Evolutionary conservation across 495 filamentous ascomycete species (phyloP).

Genomic region (Evansstolkia leycettana): DNA sequence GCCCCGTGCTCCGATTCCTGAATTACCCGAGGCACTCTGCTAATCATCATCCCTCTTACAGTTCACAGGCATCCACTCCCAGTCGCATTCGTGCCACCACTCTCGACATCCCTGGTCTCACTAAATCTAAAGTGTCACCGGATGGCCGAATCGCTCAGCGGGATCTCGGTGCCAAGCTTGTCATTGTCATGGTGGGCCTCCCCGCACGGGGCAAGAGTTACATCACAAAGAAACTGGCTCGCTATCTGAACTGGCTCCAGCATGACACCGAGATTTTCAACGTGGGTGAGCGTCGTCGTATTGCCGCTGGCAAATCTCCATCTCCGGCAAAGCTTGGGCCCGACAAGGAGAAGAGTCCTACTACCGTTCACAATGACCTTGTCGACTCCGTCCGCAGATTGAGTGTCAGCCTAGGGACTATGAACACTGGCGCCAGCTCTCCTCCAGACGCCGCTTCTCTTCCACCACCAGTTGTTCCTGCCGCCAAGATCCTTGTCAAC

Average conservation of each 20-base stretch:
- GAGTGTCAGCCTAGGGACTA: constrained; percentile 28
- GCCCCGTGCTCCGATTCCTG: too few species aligned
- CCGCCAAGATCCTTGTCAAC: constrained; percentile 38
- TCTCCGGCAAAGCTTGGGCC: constrained; percentile 16
- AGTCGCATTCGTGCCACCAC: constrained; percentile 66
- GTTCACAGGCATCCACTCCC: constrained; percentile 33
- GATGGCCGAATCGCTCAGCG: constrained; percentile 85
- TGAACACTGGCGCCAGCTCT: constrained; percentile 10
- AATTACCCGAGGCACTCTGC: background rate
- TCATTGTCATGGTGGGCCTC: constrained; percentile 96
- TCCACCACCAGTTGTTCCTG: constrained; percentile 27
- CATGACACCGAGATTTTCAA: constrained; percentile 95
- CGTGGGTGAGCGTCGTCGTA: constrained; percentile 78
- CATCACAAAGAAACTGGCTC: constrained; percentile 92
- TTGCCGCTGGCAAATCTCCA: constrained; percentile 52
- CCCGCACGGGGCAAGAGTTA: constrained; percentile 95
- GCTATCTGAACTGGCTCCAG: constrained; percentile 94
- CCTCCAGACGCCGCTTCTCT: constrained; percentile 18
- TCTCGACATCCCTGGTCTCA: constrained; percentile 79
- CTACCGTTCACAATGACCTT: constrained; percentile 27
- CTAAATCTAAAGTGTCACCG: constrained; percentile 83
- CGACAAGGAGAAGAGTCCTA: constrained; percentile 11
- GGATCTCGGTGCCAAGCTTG: constrained; percentile 89
- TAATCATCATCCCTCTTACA: constrained; percentile 1
- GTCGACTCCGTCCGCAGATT: constrained; percentile 30